Percentiles rank a stretch among this genome's conserved stretches.
Evolutionary conservation across 2,329 filamentous ascomycete species (phyloP).

Genomic region (Ophiostoma sp.): DNA sequence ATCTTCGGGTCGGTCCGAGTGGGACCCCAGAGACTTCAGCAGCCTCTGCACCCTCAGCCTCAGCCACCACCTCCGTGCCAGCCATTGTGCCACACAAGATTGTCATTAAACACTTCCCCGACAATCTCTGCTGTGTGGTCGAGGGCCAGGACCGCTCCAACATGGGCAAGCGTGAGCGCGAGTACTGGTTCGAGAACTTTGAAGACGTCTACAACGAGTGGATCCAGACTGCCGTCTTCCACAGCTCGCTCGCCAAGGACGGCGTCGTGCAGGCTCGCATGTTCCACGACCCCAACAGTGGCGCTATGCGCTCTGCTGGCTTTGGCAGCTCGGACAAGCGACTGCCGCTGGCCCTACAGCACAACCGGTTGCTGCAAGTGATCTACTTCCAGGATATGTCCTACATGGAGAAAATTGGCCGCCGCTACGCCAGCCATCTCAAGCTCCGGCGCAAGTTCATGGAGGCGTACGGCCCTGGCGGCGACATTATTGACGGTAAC

Average conservation of each 20-base stretch:
- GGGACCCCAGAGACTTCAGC: background rate
- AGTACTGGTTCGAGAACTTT: background rate
- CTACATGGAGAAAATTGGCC: background rate
- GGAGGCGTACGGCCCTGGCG: background rate
- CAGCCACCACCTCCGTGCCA: background rate
- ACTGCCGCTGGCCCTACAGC: background rate
- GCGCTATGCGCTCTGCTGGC: background rate
- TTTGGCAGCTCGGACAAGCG: background rate
- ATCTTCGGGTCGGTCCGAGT: background rate
- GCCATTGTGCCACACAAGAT: background rate
- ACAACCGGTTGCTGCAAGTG: background rate
- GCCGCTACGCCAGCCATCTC: background rate
- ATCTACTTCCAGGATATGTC: background rate
- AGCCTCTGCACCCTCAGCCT: background rate
- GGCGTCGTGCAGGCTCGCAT: background rate
- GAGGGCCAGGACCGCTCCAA: background rate
- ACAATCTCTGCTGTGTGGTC: background rate
- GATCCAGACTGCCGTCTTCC: background rate
- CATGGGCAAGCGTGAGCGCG: conserved; percentile 3
- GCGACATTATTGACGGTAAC: background rate
- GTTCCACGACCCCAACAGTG: background rate
- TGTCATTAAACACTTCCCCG: background rate
- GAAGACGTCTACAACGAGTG: background rate
- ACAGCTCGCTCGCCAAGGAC: background rate
- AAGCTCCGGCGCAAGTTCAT: background rate